Conservation (phyloP, 192 early-diverging fungal species). For the Dissophora ornata region DNA sequence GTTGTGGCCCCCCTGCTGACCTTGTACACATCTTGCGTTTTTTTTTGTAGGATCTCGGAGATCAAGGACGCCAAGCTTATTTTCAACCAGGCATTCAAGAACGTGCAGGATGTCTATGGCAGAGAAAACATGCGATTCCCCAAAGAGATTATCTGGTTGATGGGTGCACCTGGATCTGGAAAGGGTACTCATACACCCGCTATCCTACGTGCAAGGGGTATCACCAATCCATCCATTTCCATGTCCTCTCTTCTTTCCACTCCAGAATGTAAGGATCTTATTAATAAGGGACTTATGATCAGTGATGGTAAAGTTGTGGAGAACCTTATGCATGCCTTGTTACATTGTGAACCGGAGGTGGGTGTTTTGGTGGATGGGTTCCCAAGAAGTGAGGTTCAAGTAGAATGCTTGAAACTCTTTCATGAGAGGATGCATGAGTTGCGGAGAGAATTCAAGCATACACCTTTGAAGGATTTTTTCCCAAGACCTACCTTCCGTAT, state of each 20-base stretch:
- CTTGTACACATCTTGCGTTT: not conserved
- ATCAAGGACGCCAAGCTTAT: slow-evolving; percentile 72
- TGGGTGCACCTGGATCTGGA: slow-evolving; percentile 69
- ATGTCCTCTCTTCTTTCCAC: slow-evolving; percentile 63
- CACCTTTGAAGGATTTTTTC: slow-evolving; percentile 60
- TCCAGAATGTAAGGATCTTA: slow-evolving; percentile 67
- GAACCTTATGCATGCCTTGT: slow-evolving; percentile 59
- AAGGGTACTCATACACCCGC: slow-evolving; percentile 70
- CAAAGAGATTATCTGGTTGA: slow-evolving; percentile 67
- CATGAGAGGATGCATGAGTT: slow-evolving; percentile 69
- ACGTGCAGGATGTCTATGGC: slow-evolving; percentile 64
- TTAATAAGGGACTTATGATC: slow-evolving; percentile 69
- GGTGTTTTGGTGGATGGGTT: slow-evolving; percentile 68
- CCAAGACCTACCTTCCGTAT: slow-evolving; percentile 69
- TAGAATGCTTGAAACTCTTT: slow-evolving; percentile 64
- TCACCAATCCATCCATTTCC: slow-evolving; percentile 67
- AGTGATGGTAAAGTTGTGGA: slow-evolving; percentile 67
- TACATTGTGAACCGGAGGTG: slow-evolving; percentile 63
- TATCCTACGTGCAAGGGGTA: slow-evolving; percentile 64
- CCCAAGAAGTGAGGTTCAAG: slow-evolving; percentile 68
- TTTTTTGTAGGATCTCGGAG: slow-evolving; percentile 50
- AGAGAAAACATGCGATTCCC: slow-evolving; percentile 64
- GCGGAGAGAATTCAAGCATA: slow-evolving; percentile 61
- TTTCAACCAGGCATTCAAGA: slow-evolving; percentile 70
- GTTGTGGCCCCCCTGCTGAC: no score